Percentiles rank a stretch among this genome's conserved stretches.
These are phyloP conservation scores for Magnaporthiopsis incrustans DNA, from an alignment of 2,329 filamentous ascomycete genomes.

Conservation along the genomic window DNA sequence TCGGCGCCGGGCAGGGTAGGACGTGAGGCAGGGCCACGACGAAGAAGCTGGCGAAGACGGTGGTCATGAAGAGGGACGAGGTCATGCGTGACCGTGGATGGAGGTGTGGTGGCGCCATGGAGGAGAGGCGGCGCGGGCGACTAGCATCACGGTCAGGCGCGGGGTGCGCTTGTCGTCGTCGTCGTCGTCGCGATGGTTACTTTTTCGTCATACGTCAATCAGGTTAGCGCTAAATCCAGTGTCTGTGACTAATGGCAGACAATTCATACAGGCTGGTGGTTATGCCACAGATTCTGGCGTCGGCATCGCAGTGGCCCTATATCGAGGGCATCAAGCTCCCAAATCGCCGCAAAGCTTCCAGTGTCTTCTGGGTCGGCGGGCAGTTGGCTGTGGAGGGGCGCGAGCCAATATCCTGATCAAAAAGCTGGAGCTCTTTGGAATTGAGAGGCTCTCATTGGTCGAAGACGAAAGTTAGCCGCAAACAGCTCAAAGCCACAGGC, in stretches of 20 bases:
- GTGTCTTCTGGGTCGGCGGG: neutral
- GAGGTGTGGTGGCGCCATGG: slow-evolving; percentile 78
- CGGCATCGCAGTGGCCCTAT: neutral
- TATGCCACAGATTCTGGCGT: neutral
- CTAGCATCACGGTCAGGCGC: neutral
- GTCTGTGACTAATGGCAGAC: neutral
- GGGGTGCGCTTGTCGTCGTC: neutral
- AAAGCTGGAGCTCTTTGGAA: neutral
- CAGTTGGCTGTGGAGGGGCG: neutral
- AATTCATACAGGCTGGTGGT: neutral
- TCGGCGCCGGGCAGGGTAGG: slow-evolving; percentile 81
- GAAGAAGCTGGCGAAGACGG: slow-evolving; percentile 79
- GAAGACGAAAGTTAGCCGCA: neutral
- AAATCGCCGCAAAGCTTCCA: neutral
- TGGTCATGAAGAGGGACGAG: slow-evolving; percentile 90
- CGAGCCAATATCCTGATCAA: neutral
- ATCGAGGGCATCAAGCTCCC: neutral
- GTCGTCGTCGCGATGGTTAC: neutral
- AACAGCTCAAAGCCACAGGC: neutral
- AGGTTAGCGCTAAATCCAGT: neutral
- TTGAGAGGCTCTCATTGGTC: slow-evolving; percentile 1
- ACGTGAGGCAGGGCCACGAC: slow-evolving; percentile 87
- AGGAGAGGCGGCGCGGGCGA: neutral
- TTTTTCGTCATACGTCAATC: neutral
- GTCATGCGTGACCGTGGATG: slow-evolving; percentile 92